Evolutionary conservation across 192 early-diverging fungal species (phyloP).

Genomic region (Podila epigama): DNA sequence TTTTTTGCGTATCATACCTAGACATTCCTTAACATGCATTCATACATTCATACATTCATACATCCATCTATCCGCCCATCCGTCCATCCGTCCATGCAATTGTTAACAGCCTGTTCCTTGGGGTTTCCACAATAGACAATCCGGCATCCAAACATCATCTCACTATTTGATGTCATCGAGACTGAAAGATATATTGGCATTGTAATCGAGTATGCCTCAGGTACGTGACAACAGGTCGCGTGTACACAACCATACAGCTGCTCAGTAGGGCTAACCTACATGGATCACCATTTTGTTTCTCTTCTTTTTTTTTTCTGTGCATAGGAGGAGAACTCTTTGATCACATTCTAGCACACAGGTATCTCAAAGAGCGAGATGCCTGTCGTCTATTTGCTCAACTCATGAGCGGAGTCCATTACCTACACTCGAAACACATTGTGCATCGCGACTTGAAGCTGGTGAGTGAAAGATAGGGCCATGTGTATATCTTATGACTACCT

Average conservation of each 20-base stretch:
- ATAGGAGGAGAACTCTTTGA: slow-evolving; percentile 96
- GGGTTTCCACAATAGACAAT: slow-evolving; percentile 84
- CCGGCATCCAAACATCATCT: slow-evolving; percentile 90
- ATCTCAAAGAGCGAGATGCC: slow-evolving; percentile 92
- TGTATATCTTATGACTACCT: neutral
- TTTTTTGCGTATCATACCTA: slow-evolving; percentile 6
- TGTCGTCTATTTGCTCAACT: slow-evolving; percentile 93
- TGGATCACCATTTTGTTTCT: neutral
- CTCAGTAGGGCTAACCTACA: too few species aligned
- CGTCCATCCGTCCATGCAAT: slow-evolving; percentile 5
- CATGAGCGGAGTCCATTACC: slow-evolving; percentile 89
- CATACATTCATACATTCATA: too few species aligned
- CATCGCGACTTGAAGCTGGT: slow-evolving; percentile 97
- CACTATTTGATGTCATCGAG: slow-evolving; percentile 94
- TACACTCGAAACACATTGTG: slow-evolving; percentile 93
- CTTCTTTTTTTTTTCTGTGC: slow-evolving; percentile 7
- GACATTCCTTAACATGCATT: too few species aligned
- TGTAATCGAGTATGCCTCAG: slow-evolving; percentile 95
- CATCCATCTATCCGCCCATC: neutral
- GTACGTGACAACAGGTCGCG: slow-evolving; percentile 46
- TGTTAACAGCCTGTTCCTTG: too few species aligned
- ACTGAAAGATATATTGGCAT: slow-evolving; percentile 97
- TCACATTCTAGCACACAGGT: slow-evolving; percentile 93
- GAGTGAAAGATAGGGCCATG: slow-evolving; percentile 35
- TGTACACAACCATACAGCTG: too few species aligned